phyloP scores from a whole-genome alignment of 768 basidiomycete species.

The Psilocybe cyanescens region DNA sequence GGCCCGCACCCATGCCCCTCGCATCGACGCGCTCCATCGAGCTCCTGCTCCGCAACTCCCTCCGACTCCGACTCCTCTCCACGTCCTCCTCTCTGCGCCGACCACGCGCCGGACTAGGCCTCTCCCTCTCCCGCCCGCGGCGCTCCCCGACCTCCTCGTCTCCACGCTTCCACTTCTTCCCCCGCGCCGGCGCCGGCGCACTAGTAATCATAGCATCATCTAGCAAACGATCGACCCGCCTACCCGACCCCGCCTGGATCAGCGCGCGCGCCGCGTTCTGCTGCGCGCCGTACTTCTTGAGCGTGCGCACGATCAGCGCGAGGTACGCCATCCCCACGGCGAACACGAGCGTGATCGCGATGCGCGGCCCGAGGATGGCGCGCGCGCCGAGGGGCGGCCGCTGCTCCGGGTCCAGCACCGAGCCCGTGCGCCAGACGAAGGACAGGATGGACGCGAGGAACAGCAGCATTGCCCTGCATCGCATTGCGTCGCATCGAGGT shows the following conservation, averaged over 20 bases:
- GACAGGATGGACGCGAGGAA: slow-evolving; percentile 66
- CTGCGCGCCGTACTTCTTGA: slow-evolving; percentile 58
- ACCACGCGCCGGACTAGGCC: slow-evolving; percentile 13
- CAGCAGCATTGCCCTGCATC: slow-evolving; percentile 63
- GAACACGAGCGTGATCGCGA: slow-evolving; percentile 58
- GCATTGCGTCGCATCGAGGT: background rate
- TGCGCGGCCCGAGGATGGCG: slow-evolving; percentile 53
- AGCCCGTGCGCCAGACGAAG: slow-evolving; percentile 74
- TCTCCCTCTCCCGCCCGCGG: slow-evolving; percentile 31
- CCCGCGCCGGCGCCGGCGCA: background rate
- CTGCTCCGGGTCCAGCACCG: slow-evolving; percentile 39
- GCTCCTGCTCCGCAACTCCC: background rate
- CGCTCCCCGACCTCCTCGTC: slow-evolving; percentile 26
- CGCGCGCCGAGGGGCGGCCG: slow-evolving; percentile 38
- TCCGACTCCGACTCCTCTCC: background rate
- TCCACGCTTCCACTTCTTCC: slow-evolving; percentile 6
- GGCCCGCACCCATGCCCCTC: background rate
- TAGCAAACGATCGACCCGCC: background rate
- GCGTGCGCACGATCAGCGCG: slow-evolving; percentile 59
- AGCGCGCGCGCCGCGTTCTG: slow-evolving; percentile 19
- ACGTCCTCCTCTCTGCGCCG: slow-evolving; percentile 16
- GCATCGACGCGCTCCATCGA: background rate
- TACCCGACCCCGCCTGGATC: slow-evolving; percentile 9
- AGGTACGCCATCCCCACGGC: slow-evolving; percentile 66
- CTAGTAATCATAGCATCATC: background rate